Base-by-base conservation (phyloP, 192 early-diverging fungal genomes). In the Gigaspora rosea region DNA sequence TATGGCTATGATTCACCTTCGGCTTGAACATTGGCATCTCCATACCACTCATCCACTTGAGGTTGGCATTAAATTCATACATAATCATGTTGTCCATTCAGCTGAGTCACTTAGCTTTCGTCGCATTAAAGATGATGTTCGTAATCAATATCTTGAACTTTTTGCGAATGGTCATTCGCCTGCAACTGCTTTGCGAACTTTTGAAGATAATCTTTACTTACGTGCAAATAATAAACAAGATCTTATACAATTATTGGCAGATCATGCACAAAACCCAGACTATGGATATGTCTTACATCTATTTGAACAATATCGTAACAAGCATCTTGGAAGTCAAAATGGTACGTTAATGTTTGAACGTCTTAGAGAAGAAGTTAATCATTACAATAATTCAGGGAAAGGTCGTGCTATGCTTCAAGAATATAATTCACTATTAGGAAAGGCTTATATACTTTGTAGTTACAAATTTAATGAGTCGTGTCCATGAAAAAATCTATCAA, bases 301-400 rank as follows among this genome's bases (percentile, higher is more conserved):
- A 16, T 68, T 68, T 68, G 33, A 49, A 68, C 2, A 68, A 68
- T 48, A 68, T 46, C 66, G 41, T 41, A n/a, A 68, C 8, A 68
- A 32, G 33, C 33, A 20, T 41, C 66, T 68, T 68, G 66, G 66
- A 11, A 36, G 64, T 10, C 64, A 33, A 33, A 68, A 68, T 68
- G 36, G 66, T 41, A 46, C 10, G 8, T 32, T 15, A n/a, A 46
- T 68, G 41, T 68, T 67, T 32, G 46, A 33, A 49, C 41, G 36
- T 12, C 12, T 67, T 12, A 33, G 36, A 20, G 8, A 9, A 41
- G n/a, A 41, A 2, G 66, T 68, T 22, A 49, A 68, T 18, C 33
- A 68, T 9, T 46, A 22, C 18, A 22, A 41, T 36, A 16, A 50
- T 27, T 73, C 9, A 20, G 51, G 22, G 20, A 62, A 16, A 68